These are phyloP conservation scores for Rhynchospora tenuis DNA, from an alignment of 176 grass and related monocot genomes.

Conservation along the genomic window DNA sequence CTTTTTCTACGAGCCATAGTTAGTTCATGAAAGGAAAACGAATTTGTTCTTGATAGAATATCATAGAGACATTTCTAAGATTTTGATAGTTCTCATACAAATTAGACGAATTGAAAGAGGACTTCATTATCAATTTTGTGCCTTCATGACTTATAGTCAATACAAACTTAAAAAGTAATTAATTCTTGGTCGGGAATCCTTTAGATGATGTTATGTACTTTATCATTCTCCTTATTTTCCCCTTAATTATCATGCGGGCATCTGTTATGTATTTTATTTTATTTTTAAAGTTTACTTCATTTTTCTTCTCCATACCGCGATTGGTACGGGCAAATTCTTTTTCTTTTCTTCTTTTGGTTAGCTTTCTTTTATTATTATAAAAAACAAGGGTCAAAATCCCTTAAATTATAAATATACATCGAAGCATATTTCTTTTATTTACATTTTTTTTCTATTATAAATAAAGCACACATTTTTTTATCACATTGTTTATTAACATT, in stretches of 20 bases:
- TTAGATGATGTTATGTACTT: background rate
- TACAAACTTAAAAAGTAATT: background rate
- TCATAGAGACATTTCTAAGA: background rate
- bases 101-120: background rate
- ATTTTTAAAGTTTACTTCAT: background rate
- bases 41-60: conserved; percentile 23
- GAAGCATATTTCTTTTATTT: too few relatives aligned
- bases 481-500: too few relatives aligned
- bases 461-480: too few relatives aligned
- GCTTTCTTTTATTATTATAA: too few relatives aligned
- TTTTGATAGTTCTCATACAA: background rate
- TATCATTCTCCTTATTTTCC: background rate
- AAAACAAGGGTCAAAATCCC: too few relatives aligned
- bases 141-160: background rate
- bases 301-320: background rate
- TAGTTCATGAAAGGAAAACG: background rate
- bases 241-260: too few relatives aligned
- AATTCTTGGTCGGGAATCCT: background rate
- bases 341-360: too few relatives aligned
- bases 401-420: too few relatives aligned
- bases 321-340: too few relatives aligned
- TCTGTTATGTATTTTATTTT: too few relatives aligned
- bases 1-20: conserved; percentile 7
- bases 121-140: background rate
- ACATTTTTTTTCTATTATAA: too few relatives aligned